Base-by-base conservation (phyloP, 495 filamentous ascomycete species). In the Xylaria telfairii region DNA sequence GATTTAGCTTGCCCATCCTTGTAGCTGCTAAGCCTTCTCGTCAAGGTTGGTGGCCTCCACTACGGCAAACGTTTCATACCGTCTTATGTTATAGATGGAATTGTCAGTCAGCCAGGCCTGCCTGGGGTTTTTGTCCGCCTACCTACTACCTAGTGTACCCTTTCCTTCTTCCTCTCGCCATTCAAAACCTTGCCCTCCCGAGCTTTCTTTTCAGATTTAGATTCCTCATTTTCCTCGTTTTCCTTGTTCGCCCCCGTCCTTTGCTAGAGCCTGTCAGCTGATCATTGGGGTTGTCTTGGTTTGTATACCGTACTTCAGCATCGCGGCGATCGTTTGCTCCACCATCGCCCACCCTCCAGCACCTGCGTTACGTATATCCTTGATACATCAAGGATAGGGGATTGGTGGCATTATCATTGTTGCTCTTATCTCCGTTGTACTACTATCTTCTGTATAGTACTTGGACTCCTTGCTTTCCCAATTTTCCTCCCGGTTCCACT, bases 11-110 rank as follows among this genome's bases (percentile, higher is more conserved):
- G 21, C 56, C 56, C 56, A 59, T 21, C 56, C 56, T 37, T 59
- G 56, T 37, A 59, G 56, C 56, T 59, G 56, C 56, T 59, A 59
- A 59, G 56, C 56, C 56, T 59, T 59, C 54, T 37, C n/a, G 17
- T 57, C 34, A 37, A 8, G 34, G 34, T 37, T 37, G 56, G 32
- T 39, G 56, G 56, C 30, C 56, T 59, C 56, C 56, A 59, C 56
- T 59, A 37, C 30, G 30, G 56, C 56, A 59, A 59, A 37, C 30
- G 56, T 59, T 59, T 59, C 56, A 59, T 37, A n/a, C 56, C 56
- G 56, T 59, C 56, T 42, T 62, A 62, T 24, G 56, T 62, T 28
- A 42, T 42, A 42, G 12, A 59, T 59, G 37, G 32, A 19, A 37
- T 2, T n/a, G 46, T 8, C 46, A 49, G 15, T 8, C 46, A 9